phyloP scores from a whole-genome alignment of 1,284 basidiomycete species.

The Cryptococcus jaspeensis region DNA sequence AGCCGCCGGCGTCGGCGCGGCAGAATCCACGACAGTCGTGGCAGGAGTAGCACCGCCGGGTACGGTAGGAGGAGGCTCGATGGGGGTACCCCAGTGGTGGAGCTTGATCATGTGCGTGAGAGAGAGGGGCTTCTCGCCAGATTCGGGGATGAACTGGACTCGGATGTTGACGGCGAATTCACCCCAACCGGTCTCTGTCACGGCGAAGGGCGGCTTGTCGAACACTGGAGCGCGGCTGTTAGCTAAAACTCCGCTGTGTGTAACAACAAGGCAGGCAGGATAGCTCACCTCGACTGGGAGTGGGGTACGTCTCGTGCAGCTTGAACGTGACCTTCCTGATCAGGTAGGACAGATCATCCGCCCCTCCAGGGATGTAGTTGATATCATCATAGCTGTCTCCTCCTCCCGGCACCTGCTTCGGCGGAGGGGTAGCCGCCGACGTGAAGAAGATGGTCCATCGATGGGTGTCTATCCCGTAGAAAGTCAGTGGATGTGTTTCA shows the following conservation, averaged over 20 bases:
- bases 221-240: constrained; percentile 60
- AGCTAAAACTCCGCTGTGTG: background rate
- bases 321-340: constrained; percentile 97
- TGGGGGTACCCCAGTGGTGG: constrained; percentile 75
- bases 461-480: constrained; percentile 80
- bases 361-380: constrained; percentile 62
- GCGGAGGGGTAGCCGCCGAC: constrained; percentile 54
- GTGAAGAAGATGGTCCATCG: constrained; percentile 95
- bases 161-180: constrained; percentile 97
- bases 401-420: constrained; percentile 54
- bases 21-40: background rate
- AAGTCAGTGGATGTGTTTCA: constrained; percentile 47
- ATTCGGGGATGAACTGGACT: constrained; percentile 87
- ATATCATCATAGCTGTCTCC: constrained; percentile 29
- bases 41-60: constrained; percentile 57
- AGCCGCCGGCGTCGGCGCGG: constrained; percentile 20
- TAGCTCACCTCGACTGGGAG: constrained; percentile 77
- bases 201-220: constrained; percentile 90
- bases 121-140: constrained; percentile 84
- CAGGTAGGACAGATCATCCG: constrained; percentile 82
- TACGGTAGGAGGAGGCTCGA: constrained; percentile 51
- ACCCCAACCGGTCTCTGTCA: constrained; percentile 98
- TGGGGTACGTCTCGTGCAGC: constrained; percentile 93
- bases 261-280: background rate
- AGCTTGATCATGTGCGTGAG: constrained; percentile 93